Evolutionary conservation across 2,329 filamentous ascomycete species (phyloP), one percentile per base, ranked within the genome.

Genomic region (Penicillium sp.): DNA sequence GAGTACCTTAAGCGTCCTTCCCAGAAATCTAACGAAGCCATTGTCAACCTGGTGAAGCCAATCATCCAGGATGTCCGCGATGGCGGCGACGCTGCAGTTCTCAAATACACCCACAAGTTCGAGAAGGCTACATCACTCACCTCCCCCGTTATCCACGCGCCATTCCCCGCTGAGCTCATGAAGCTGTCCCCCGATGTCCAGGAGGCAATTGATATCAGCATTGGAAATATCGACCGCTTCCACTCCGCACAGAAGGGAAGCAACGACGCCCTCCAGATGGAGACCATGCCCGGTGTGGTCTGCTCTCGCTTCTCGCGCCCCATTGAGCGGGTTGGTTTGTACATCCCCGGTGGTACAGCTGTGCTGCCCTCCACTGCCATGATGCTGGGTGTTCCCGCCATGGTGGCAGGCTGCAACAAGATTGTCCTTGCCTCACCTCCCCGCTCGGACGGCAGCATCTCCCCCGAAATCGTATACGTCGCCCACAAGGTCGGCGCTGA

Each of bases 401-500:
- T 94, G 86, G 93, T 97, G 7, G 93, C 93, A 22, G 93, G 93
- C 22, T 98, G 93, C 77, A 82, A 90, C 73, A 94, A 86, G 71
- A 95, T 98, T 53, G 86, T 98, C 15, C 75, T 98, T 32, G 93
- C 93, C 19, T 94, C 90, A 0, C 93, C 93, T 28, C 93, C 93
- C 17, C 84, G 93, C 38, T 72, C 86, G 0, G 91, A 97, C 63
- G 93, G 93, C 43, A 88, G 84, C 59, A 80, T 97, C 55, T 96
- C 91, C 1, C 93, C 93, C 0, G 93, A 98, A 68, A 95, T 98
- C 54, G 91, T 98, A 47, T 98, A 98, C 66, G 87, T 88, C 31
- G 93, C 93, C 3, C 89, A 97, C 80, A 97, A 96, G 73, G 84
- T 97, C 47, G 91, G 91, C 43, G 93, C 93, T 2, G 88, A 96